A percentile compares a stretch with the other conserved stretches of the same genome.
These are phyloP conservation scores for Fusarium sp. DNA, from an alignment of 2,329 filamentous ascomycete species.

Conservation along the genomic window DNA sequence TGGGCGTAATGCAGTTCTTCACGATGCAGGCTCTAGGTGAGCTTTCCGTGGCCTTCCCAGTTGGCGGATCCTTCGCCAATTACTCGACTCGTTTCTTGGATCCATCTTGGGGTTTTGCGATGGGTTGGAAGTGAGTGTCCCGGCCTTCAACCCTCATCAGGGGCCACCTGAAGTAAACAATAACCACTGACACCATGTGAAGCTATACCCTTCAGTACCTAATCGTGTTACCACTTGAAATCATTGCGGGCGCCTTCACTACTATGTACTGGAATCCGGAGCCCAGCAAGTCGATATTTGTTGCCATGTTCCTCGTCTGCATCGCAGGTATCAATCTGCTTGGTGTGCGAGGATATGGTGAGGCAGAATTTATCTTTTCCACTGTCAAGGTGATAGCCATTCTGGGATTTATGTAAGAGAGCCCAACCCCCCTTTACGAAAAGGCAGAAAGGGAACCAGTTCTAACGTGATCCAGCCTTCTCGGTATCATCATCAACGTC, in stretches of 20 bases:
- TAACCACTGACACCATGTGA: neutral
- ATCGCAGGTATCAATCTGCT: conserved; percentile 88
- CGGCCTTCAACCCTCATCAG: neutral
- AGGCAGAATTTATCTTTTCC: conserved; percentile 89
- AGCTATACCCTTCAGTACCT: conserved; percentile 91
- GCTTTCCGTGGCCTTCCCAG: conserved; percentile 87
- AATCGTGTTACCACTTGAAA: conserved; percentile 83
- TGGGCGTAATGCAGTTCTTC: conserved; percentile 90
- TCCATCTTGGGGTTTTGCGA: conserved; percentile 93
- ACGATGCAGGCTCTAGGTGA: conserved; percentile 93
- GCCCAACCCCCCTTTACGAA: neutral
- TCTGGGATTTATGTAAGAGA: conserved; percentile 84
- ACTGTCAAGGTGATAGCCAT: conserved; percentile 88
- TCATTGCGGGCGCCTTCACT: conserved; percentile 87
- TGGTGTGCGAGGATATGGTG: conserved; percentile 87
- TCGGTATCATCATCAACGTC: conserved; percentile 86
- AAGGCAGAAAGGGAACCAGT: conserved; percentile 5
- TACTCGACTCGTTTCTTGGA: conserved; percentile 96
- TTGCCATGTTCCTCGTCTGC: conserved; percentile 80
- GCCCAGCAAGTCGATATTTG: conserved; percentile 78
- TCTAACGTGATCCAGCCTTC: conserved; percentile 65
- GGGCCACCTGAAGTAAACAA: neutral
- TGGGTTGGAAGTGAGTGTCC: conserved; percentile 80
- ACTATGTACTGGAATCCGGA: conserved; percentile 80
- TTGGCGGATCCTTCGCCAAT: conserved; percentile 90